Percentiles rank a stretch among this genome's conserved stretches.
phyloP scores from a whole-genome alignment of 257 asterid species.

The Solanum pinnatisectum region DNA sequence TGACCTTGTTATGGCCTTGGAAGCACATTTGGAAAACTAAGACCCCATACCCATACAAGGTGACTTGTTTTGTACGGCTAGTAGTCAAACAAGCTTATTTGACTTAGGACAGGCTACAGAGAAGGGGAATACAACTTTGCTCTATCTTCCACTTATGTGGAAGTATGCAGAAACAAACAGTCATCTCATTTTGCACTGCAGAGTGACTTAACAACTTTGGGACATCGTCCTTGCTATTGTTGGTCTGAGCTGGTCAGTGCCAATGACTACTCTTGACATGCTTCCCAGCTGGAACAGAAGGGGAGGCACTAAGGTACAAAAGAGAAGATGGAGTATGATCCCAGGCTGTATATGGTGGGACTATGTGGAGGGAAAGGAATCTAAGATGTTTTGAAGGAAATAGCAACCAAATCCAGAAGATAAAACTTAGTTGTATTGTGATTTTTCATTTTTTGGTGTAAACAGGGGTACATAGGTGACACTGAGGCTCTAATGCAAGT shows the following conservation, averaged over 20 bases:
- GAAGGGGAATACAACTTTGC: background rate
- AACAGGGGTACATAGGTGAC: background rate
- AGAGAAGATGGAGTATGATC: background rate
- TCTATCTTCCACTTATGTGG: background rate
- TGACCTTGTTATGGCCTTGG: background rate
- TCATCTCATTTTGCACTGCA: background rate
- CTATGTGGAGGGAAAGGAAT: background rate
- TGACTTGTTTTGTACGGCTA: background rate
- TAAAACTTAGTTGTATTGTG: background rate
- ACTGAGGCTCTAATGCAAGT: background rate
- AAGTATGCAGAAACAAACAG: background rate
- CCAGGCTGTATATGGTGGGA: background rate
- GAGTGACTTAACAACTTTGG: background rate
- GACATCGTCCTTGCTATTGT: background rate
- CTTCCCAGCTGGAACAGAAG: background rate
- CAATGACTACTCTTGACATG: background rate
- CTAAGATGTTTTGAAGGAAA: background rate
- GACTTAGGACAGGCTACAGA: background rate
- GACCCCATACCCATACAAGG: background rate
- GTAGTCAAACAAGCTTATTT: background rate
- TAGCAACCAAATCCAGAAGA: background rate
- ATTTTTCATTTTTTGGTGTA: background rate
- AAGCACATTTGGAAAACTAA: background rate
- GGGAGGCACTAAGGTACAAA: background rate
- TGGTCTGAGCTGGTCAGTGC: background rate